Evolutionary conservation across 2,329 filamentous ascomycete genomes (phyloP), one percentile per base, ranked within the genome.

Genomic region (Diaporthe capsici): DNA sequence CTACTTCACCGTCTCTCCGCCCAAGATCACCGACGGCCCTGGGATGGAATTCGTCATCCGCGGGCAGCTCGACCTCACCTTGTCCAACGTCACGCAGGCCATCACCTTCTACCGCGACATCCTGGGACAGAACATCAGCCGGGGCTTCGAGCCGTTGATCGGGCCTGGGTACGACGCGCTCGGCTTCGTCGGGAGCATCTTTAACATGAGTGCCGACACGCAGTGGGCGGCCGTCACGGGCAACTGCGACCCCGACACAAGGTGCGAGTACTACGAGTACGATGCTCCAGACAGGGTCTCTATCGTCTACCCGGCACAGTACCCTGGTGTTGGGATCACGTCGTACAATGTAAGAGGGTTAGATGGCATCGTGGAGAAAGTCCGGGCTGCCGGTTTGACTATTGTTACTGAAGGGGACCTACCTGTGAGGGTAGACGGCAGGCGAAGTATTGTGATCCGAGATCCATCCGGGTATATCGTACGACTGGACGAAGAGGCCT

Each of bases 101-200:
- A 63, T 63, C 39, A 63, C 60, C 2, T 63, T 63, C 60, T 63
- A 63, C 60, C n/a, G 60, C 22, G 60, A 63, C 39, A 63, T 63
- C 37, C n/a, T 63, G 15, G 39, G 60, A 1, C 60, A 63, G 60
- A 63, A 63, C 8, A 63, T 63, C 25, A 63, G 2, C 8, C 60
- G 60, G 3, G 60, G 60, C 3, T 63, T 63, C 9, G 60, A 63
- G 60, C 60, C 60, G 6, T 25, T 63, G 22, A 63, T 63, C n/a
- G 60, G 60, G 2, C 39, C 60, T 0, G 60, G 60, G 15, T 63
- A 63, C 25, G 60, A 44, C 15, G 13, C 39, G n/a, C 60, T 63
- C 5, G 60, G 60, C 15, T 63, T 44, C 8, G 60, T 63, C 7
- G 60, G 60, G 6, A 47, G 25, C 4, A 63, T 63, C n/a, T 63